Percentiles rank a stretch among this genome's conserved stretches.
Conservation (phyloP, 1,139 yeast genomes). For the Spencermartinsiella ligniputridi region DNA sequence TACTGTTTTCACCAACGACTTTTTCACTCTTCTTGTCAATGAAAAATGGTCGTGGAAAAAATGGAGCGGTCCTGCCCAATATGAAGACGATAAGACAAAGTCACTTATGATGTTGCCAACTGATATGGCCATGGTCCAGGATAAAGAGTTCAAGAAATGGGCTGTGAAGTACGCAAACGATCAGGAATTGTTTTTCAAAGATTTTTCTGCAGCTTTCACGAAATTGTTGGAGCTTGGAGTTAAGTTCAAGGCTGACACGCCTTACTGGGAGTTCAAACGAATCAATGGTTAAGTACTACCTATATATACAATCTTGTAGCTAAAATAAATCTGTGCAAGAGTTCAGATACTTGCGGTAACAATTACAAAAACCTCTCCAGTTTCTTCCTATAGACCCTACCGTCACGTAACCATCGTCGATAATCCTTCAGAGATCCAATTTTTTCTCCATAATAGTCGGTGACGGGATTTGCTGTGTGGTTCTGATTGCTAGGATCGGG, state of each 20-base stretch:
- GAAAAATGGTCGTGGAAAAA: slow-evolving; percentile 69
- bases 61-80: slow-evolving; percentile 80
- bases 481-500: slow-evolving; percentile 94
- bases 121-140: slow-evolving; percentile 70
- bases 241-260: slow-evolving; percentile 43
- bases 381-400: slow-evolving; percentile 85
- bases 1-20: slow-evolving; percentile 76
- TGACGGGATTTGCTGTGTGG: slow-evolving; percentile 82
- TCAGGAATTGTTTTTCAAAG: slow-evolving; percentile 62
- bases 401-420: slow-evolving; percentile 94
- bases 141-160: slow-evolving; percentile 58
- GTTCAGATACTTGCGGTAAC: background rate
- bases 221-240: slow-evolving; percentile 75
- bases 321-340: background rate
- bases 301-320: background rate
- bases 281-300: slow-evolving; percentile 12
- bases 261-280: slow-evolving; percentile 49
- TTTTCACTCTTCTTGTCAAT: slow-evolving; percentile 60
- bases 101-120: slow-evolving; percentile 90
- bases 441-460: slow-evolving; percentile 96
- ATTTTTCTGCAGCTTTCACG: slow-evolving; percentile 64
- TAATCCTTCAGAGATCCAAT: slow-evolving; percentile 82
- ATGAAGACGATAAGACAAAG: slow-evolving; percentile 64
- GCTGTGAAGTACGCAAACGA: slow-evolving; percentile 71
- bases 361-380: slow-evolving; percentile 66